Conservation (phyloP, 192 early-diverging fungal species). For the Dissophora globulifera region DNA sequence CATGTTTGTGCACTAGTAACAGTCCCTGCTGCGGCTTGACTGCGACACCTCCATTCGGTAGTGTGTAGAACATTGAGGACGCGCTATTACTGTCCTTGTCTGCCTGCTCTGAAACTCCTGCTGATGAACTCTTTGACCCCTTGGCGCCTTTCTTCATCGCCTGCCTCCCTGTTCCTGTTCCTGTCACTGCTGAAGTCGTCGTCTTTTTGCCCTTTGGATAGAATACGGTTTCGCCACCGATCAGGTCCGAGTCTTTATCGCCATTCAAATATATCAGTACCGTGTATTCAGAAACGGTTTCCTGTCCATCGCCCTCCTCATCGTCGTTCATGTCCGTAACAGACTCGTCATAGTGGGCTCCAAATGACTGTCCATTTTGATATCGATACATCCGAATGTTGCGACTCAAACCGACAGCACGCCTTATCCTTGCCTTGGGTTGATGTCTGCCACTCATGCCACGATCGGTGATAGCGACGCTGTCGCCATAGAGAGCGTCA, state of each 20-base stretch:
- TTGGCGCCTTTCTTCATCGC: constrained; percentile 1
- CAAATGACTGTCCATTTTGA: constrained; percentile 67
- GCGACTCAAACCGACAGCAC: constrained; percentile 60
- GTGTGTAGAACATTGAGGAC: constrained; percentile 59
- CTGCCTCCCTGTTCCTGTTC: background rate
- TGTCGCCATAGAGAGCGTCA: constrained; percentile 49
- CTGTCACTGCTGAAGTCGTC: background rate
- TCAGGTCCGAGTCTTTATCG: constrained; percentile 35
- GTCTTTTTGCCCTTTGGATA: constrained; percentile 40
- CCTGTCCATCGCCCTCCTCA: constrained; percentile 20
- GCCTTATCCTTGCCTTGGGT: constrained; percentile 25
- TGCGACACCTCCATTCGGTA: constrained; percentile 60
- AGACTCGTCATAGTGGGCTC: constrained; percentile 70
- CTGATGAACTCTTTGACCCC: background rate
- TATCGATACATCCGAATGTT: constrained; percentile 73
- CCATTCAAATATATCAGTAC: constrained; percentile 70
- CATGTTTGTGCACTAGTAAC: constrained; percentile 69
- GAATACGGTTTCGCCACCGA: constrained; percentile 39
- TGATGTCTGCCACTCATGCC: too few species aligned
- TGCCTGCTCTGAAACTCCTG: background rate
- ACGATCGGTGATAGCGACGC: constrained; percentile 28
- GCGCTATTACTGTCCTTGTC: constrained; percentile 9
- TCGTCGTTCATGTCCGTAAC: constrained; percentile 57
- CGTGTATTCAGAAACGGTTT: constrained; percentile 64
- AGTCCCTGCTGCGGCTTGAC: constrained; percentile 66